phyloP scores from a whole-genome alignment of 2,329 filamentous ascomycete species.

The Metarhizium album region DNA sequence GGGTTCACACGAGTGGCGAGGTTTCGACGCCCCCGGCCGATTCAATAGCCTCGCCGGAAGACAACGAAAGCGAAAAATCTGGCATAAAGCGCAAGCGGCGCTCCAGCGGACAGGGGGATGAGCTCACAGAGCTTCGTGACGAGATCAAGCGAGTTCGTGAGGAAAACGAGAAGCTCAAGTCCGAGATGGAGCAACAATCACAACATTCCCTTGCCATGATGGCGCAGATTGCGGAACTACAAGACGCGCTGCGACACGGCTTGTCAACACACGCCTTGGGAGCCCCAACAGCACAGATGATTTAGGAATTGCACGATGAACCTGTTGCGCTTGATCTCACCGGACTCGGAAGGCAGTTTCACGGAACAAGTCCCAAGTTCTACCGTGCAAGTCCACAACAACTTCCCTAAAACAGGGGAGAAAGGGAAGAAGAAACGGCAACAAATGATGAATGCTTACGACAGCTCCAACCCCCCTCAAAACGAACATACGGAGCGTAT shows the following conservation, averaged over 20 bases:
- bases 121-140: constrained; percentile 46
- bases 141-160: constrained; percentile 57
- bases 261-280: constrained; percentile 21
- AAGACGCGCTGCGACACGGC: constrained; percentile 29
- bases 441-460: constrained; percentile 1
- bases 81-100: constrained; percentile 38
- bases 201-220: constrained; percentile 36
- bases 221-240: constrained; percentile 35
- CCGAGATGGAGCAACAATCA: constrained; percentile 37
- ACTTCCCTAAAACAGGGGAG: not conserved
- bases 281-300: constrained; percentile 31
- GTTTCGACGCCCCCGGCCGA: constrained; percentile 24
- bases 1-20: constrained; percentile 60
- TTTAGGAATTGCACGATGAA: constrained; percentile 15
- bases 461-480: not conserved
- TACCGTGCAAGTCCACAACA: too few species aligned
- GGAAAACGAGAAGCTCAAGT: constrained; percentile 50
- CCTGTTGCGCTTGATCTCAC: not conserved
- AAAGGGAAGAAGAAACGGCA: not conserved
- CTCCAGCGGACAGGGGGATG: constrained; percentile 25
- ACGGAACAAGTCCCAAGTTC: not conserved
- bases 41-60: constrained; percentile 29
- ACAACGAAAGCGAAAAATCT: constrained; percentile 35
- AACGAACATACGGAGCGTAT: constrained; percentile 3
- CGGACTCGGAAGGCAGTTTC: not conserved